Base-by-base conservation (phyloP, 306 rosid genomes). In the Quercus gilva region DNA sequence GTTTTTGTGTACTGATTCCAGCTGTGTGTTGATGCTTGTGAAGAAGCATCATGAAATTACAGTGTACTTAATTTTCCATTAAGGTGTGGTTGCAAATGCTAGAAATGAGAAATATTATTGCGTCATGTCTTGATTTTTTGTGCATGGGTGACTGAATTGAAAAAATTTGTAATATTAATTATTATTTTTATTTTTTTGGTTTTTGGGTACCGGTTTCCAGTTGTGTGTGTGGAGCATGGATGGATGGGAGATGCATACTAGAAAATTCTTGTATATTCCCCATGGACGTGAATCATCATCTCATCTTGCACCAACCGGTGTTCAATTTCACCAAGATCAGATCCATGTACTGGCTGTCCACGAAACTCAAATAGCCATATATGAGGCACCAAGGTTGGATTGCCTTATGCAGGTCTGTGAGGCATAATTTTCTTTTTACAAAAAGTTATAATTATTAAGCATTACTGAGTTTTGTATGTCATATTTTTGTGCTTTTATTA, bases 211-310 rank as follows among this genome's bases (percentile, higher is more conserved):
- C 23, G 13, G 11, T 80, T 55, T 82, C 78, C 93, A 95, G 99
- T 77, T 95, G 84, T 93, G 99, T 59, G 97, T 95, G 78, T 95
- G 99, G 99, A 91, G 87, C 88, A 90, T 92, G 2, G 97, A 95
- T 80, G 97, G 92, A 80, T 95, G 99, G 99, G 99, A 91, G 79
- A 91, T 80, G 89, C 97, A 90, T 82, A 78, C 88, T 37, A 90
- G 85, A 75, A 95, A 89, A 57, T 84, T 85, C 86, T 86, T 95
- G 82, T 92, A 86, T 81, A 79, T 91, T 82, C 97, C 91, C 21
- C 82, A 7, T 76, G 96, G 94, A 55, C 94, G 96, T 55, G 79
- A 41, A 41, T 41, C 95, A 26, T 82, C 82, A 11, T 90, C 92
- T 72, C 90, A 95, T 81, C 89, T 85, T 63, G 94, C 90, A 21